Conservation (phyloP, 192 early-diverging fungal genomes). For the Coemansia sp. region DNA sequence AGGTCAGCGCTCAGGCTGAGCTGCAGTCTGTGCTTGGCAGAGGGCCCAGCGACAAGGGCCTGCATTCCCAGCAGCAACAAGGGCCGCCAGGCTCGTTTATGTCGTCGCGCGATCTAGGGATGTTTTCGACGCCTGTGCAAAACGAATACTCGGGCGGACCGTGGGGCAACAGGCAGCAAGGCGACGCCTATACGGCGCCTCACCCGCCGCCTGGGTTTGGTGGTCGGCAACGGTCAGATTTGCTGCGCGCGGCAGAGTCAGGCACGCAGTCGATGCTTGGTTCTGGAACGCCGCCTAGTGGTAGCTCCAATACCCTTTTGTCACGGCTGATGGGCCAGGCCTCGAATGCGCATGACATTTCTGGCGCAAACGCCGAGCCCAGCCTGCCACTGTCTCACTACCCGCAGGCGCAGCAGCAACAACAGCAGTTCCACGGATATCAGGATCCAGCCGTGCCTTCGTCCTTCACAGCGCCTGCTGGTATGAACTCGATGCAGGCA, state of each 20-base stretch:
- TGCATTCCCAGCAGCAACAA: background rate
- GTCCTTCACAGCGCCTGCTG: slow-evolving; percentile 10
- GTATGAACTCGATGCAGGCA: background rate
- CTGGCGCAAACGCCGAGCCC: background rate
- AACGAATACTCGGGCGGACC: slow-evolving; percentile 13
- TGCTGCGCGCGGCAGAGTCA: slow-evolving; percentile 6
- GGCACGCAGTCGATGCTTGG: slow-evolving; percentile 10
- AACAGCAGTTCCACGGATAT: slow-evolving; percentile 6
- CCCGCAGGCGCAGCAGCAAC: slow-evolving; percentile 4
- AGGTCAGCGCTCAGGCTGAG: slow-evolving; percentile 49
- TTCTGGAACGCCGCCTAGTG: background rate
- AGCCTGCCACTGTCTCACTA: background rate
- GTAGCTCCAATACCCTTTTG: slow-evolving; percentile 23
- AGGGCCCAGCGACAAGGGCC: background rate
- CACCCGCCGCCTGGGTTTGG: slow-evolving; percentile 46
- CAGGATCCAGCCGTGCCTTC: slow-evolving; percentile 28
- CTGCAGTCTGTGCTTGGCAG: slow-evolving; percentile 44
- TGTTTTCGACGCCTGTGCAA: slow-evolving; percentile 41
- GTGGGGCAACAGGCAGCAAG: slow-evolving; percentile 18
- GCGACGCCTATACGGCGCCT: slow-evolving; percentile 9
- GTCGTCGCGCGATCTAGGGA: slow-evolving; percentile 44
- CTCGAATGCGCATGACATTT: background rate
- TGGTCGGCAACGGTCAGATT: slow-evolving; percentile 6
- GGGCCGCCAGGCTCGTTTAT: slow-evolving; percentile 15
- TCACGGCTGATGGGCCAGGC: slow-evolving; percentile 34